Percentiles rank a stretch among this genome's conserved stretches.
These are phyloP conservation scores for Chrysosphaeria jannelii DNA, from an alignment of 2,329 filamentous ascomycete genomes.

Conservation along the genomic window DNA sequence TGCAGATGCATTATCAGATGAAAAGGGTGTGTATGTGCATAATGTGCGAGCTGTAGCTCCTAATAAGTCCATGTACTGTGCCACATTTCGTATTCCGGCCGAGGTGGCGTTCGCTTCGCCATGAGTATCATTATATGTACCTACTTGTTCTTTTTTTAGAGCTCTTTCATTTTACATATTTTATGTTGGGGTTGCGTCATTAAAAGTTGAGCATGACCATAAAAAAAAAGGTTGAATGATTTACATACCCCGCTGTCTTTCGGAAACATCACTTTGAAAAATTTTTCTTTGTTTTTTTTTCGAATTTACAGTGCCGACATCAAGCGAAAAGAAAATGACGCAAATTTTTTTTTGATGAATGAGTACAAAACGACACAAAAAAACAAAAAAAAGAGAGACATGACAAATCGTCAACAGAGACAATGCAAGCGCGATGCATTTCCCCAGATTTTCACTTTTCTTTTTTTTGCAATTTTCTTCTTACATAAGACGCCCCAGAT, in stretches of 20 bases:
- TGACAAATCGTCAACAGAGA: too few species aligned
- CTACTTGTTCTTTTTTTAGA: neutral
- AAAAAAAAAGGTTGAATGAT: too few species aligned
- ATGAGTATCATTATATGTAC: neutral
- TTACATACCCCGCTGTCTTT: too few species aligned
- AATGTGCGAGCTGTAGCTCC: slow-evolving; percentile 73
- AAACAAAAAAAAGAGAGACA: neutral
- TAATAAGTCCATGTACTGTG: slow-evolving; percentile 90
- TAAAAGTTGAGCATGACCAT: too few species aligned
- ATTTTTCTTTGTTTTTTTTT: neutral
- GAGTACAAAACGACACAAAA: neutral
- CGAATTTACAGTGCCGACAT: neutral
- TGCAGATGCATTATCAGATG: slow-evolving; percentile 15
- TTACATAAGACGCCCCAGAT: too few species aligned
- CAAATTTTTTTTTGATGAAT: too few species aligned
- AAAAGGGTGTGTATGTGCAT: slow-evolving; percentile 20
- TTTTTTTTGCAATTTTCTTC: too few species aligned
- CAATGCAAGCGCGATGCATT: too few species aligned
- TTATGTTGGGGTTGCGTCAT: too few species aligned
- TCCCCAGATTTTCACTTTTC: too few species aligned
- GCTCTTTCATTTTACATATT: neutral
- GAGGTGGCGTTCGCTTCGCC: slow-evolving; percentile 45
- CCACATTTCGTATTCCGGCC: slow-evolving; percentile 57
- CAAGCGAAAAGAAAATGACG: neutral
- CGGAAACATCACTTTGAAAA: too few species aligned